A percentile compares a stretch with the other conserved stretches of the same genome.
Conservation (phyloP, 2,329 filamentous ascomycete genomes). For the Botrytis tulipae region DNA sequence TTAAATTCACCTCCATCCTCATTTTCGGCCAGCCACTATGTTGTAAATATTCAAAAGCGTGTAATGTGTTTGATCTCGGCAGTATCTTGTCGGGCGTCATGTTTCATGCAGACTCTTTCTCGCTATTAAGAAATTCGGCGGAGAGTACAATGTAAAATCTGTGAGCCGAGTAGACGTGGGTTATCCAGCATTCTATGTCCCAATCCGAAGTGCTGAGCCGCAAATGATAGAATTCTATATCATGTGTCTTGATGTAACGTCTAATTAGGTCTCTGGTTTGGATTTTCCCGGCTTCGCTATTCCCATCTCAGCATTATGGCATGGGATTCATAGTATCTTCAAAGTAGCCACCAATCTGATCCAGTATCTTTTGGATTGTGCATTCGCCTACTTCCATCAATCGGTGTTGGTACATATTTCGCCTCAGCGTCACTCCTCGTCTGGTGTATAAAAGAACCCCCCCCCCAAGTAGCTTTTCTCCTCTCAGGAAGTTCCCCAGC, state of each 20-base stretch:
- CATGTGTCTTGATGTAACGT: background rate
- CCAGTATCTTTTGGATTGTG: accelerated
- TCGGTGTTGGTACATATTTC: background rate
- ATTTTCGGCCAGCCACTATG: background rate
- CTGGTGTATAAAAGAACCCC: background rate
- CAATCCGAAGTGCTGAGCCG: accelerated
- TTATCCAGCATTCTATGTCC: background rate
- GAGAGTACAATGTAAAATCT: background rate
- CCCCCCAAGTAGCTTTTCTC: too few species aligned
- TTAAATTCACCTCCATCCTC: too few species aligned
- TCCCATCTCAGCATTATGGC: background rate
- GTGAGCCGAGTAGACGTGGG: accelerated
- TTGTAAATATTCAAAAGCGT: background rate
- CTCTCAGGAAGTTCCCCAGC: background rate
- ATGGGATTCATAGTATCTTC: background rate
- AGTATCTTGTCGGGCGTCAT: background rate
- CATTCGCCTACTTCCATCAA: background rate
- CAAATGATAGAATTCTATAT: background rate
- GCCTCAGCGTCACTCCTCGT: background rate
- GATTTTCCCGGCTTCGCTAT: accelerated
- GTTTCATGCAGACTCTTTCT: background rate
- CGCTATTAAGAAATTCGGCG: background rate
- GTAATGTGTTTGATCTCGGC: background rate
- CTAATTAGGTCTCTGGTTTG: accelerated
- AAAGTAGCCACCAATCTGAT: background rate